Evolutionary conservation across 176 grass and related monocot genomes (phyloP), one percentile per base, ranked within the genome.

Genomic region (Carex pumila): DNA sequence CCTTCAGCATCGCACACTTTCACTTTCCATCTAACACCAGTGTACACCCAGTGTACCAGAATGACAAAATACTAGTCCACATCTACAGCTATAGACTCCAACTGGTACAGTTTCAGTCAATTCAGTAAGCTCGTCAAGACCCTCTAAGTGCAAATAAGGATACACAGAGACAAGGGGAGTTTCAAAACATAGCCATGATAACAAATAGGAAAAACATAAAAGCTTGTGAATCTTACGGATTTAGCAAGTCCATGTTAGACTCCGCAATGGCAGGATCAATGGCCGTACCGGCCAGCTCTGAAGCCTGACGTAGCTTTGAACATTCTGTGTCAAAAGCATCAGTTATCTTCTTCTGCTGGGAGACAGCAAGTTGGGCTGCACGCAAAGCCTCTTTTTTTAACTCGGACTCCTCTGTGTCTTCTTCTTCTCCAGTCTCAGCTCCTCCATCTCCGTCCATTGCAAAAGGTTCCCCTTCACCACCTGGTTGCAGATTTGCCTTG

Each of bases 251-350:
- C 85, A 99, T 99, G 87, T 63, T 96, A 57, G 91, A 22, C 11
- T 94, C 93, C 76, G 85, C 74, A 63, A 61, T 87, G 78, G 85
- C 83, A 50, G 85, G 89, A 87, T 94, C 92, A 76, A 92, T 90
- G 17, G 85, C 53, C 75, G 63, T 82, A 79, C 90, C 84, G 73
- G 52, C 80, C 84, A 66, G 79, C 15, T 94, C 91, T 66, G 87
- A 83, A 86, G 83, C 85, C 83, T 96, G 91, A 54, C 87, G 85
- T 79, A 96, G 69, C 81, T 75, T 99, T 79, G 88, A 86, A 80
- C 85, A 85, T 86, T 95, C 97, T 91, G 80, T 96, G 86, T 99
- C 97, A 89, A 99, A 99, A 79, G 89, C 90, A 92, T 94, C 90
- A 82, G 93, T 99, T 69, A 91, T 99, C 88, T 76, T 94, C 88